Conservation (phyloP, 495 filamentous ascomycete genomes). For the Xylaria flabelliformis region DNA sequence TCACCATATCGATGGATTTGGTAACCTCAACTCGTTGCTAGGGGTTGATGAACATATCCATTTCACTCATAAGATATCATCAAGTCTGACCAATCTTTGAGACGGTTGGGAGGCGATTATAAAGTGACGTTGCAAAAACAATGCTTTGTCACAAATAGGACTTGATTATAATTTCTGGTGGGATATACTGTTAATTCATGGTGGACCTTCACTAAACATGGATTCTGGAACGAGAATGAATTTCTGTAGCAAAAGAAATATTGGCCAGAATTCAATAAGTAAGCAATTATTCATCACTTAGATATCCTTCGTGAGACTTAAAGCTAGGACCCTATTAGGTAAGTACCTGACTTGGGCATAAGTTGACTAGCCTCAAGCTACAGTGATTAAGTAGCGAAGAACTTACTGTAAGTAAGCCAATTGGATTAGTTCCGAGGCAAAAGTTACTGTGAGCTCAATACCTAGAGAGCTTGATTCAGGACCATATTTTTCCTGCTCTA, state of each 20-base stretch:
- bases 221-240: neutral
- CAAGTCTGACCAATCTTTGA: neutral
- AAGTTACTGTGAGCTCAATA: neutral
- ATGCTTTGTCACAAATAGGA: constrained; percentile 17
- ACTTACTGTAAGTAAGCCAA: constrained; percentile 8
- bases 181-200: neutral
- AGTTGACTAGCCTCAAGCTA: neutral
- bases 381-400: neutral
- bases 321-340: neutral
- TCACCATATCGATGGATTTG: neutral
- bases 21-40: neutral
- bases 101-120: neutral
- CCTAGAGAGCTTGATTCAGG: neutral
- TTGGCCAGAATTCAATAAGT: neutral
- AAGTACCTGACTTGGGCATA: neutral
- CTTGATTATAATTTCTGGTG: constrained; percentile 11
- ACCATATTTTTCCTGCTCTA: neutral
- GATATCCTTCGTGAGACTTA: neutral
- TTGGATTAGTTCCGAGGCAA: constrained; percentile 14
- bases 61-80: neutral
- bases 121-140: neutral
- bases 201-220: neutral
- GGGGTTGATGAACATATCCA: neutral
- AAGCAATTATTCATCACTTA: constrained; percentile 27
- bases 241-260: neutral